Conservation (phyloP, 305 asterid genomes). For the Fraxinus greggii region DNA sequence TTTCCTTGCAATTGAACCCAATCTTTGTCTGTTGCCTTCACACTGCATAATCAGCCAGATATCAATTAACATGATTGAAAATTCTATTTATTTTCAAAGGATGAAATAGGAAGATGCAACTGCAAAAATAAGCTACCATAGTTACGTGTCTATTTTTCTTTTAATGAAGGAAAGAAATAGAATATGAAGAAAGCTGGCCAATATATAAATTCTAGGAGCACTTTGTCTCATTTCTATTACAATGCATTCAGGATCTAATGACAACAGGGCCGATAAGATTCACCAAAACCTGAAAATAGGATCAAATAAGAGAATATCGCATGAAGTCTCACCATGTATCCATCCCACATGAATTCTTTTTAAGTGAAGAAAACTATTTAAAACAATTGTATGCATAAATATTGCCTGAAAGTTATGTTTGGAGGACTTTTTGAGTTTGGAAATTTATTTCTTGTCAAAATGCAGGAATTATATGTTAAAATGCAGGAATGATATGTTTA, state of each 20-base stretch:
- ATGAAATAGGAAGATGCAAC: not conserved
- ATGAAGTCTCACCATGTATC: not conserved
- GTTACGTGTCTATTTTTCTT: not conserved
- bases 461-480: not conserved
- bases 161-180: not conserved
- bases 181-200: not conserved
- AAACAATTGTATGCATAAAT: not conserved
- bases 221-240: not conserved
- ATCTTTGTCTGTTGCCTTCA: conserved; percentile 68
- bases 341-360: not conserved
- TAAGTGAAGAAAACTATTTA: not conserved
- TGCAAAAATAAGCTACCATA: not conserved
- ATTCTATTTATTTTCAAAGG: not conserved
- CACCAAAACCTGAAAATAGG: not conserved
- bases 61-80: not conserved
- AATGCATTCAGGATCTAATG: not conserved
- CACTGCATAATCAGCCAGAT: conserved; percentile 39
- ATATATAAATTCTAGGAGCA: not conserved
- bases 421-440: not conserved
- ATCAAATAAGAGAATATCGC: not conserved
- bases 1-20: conserved; percentile 82
- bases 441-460: not conserved
- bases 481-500: not conserved
- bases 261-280: not conserved
- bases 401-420: not conserved